Percentiles rank a stretch among this genome's conserved stretches.
Conservation (phyloP, 2,329 filamentous ascomycete species). For the Graphiopsis chlorocephala region DNA sequence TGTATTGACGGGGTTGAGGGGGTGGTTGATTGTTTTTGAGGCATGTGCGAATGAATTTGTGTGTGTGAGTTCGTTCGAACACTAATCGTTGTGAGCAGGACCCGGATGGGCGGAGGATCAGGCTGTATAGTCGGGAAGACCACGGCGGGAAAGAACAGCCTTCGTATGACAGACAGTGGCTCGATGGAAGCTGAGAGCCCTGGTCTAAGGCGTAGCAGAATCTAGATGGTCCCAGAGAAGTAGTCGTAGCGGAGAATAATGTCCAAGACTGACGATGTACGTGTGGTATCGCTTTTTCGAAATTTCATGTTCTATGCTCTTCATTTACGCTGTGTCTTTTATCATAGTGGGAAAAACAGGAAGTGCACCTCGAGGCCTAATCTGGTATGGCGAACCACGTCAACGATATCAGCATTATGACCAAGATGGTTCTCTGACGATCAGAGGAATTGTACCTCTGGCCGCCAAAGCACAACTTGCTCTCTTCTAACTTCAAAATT, state of each 20-base stretch:
- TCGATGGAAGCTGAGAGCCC: background rate
- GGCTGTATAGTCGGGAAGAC: conserved; percentile 10
- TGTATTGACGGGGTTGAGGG: conserved; percentile 11
- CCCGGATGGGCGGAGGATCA: conserved; percentile 9
- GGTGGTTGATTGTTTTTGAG: conserved; percentile 15
- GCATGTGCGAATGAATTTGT: no score
- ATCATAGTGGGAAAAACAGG: no score
- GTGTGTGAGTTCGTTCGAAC: no score
- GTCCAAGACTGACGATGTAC: background rate
- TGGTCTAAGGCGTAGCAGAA: background rate
- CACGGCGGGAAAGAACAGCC: conserved; percentile 12
- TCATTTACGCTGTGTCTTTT: background rate
- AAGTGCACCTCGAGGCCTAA: no score
- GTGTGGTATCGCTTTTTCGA: background rate
- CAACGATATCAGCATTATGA: background rate
- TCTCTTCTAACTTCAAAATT: background rate
- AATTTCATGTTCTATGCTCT: background rate
- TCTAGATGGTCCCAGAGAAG: background rate
- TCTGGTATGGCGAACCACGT: background rate
- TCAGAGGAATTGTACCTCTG: background rate
- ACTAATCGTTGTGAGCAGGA: background rate
- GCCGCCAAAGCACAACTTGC: background rate
- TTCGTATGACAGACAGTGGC: conserved; percentile 8
- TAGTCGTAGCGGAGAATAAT: background rate
- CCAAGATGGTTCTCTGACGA: background rate